Conservation (phyloP, 768 basidiomycete genomes). For the Dacryopinax spathularia region DNA sequence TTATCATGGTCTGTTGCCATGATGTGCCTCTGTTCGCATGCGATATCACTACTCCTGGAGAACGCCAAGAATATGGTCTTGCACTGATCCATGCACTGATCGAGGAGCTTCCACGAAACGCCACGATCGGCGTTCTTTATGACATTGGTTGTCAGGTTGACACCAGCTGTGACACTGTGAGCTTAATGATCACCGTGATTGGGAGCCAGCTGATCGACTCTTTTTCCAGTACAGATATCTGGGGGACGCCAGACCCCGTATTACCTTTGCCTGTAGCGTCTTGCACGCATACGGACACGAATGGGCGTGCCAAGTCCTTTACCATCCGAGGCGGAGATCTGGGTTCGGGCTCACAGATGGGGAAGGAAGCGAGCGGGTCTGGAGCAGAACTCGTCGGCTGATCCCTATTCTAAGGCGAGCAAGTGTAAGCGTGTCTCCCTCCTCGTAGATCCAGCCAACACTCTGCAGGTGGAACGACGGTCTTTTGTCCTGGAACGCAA, state of each 20-base stretch:
- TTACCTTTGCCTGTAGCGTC: neutral
- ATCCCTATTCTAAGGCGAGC: slow-evolving; percentile 4
- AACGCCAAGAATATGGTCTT: slow-evolving; percentile 7
- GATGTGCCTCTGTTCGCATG: slow-evolving; percentile 4
- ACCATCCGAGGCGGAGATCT: neutral
- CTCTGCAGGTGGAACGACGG: neutral
- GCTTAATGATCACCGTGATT: neutral
- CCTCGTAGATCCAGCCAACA: no score
- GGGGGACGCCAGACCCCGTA: neutral
- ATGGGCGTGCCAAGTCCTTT: slow-evolving; percentile 7
- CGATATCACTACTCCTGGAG: slow-evolving; percentile 6
- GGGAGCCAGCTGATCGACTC: neutral
- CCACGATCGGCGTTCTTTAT: slow-evolving; percentile 25
- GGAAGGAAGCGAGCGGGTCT: slow-evolving; percentile 11
- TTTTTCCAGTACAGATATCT: neutral
- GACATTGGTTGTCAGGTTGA: slow-evolving; percentile 27
- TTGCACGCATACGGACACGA: slow-evolving; percentile 9
- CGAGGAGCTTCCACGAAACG: slow-evolving; percentile 9
- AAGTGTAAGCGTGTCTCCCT: slow-evolving; percentile 4
- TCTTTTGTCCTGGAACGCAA: neutral
- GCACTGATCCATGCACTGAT: neutral
- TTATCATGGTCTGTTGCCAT: slow-evolving; percentile 9
- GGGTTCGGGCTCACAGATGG: slow-evolving; percentile 6
- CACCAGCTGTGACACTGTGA: slow-evolving; percentile 11
- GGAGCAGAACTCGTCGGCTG: neutral